Percentiles rank a stretch among this genome's conserved stretches.
Evolutionary conservation across 208 protist species (phyloP).

Genomic region (Trypanosoma melophagium): DNA sequence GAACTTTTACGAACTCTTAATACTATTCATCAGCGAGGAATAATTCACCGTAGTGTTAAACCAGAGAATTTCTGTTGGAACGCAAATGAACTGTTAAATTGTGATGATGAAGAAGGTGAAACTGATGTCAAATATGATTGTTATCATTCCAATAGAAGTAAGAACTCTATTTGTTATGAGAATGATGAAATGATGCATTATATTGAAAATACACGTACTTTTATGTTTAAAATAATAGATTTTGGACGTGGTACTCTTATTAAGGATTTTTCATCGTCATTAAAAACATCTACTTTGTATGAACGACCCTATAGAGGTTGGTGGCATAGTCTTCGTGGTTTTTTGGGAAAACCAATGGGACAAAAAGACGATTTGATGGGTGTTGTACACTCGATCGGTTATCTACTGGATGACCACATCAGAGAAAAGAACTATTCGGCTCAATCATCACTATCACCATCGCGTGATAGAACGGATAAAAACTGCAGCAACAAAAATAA

Average conservation of each 20-base stretch:
- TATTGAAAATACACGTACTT: background rate
- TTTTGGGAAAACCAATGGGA: slow-evolving; percentile 36
- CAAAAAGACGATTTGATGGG: slow-evolving; percentile 47
- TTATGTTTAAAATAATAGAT: slow-evolving; percentile 38
- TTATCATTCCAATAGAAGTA: background rate
- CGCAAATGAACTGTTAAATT: slow-evolving; percentile 1
- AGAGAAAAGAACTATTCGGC: background rate
- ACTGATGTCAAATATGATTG: background rate
- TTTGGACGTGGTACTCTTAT: slow-evolving; percentile 29
- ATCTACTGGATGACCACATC: slow-evolving; percentile 37
- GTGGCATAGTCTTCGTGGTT: slow-evolving; percentile 41
- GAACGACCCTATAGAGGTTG: slow-evolving; percentile 37
- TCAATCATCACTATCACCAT: slow-evolving; percentile 6
- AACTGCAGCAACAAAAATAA: background rate
- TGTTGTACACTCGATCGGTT: slow-evolving; percentile 32
- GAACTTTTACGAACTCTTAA: slow-evolving; percentile 30
- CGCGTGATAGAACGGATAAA: background rate
- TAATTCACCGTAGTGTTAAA: slow-evolving; percentile 33
- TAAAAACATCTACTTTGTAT: slow-evolving; percentile 11
- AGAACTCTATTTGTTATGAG: background rate
- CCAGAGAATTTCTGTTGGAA: slow-evolving; percentile 40
- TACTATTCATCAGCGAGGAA: slow-evolving; percentile 19
- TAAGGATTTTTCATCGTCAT: background rate
- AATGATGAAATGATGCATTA: background rate
- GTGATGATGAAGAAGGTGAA: background rate